Base-by-base conservation (phyloP, 805 yeast species). In the Wilhelminamyces savonicus region DNA sequence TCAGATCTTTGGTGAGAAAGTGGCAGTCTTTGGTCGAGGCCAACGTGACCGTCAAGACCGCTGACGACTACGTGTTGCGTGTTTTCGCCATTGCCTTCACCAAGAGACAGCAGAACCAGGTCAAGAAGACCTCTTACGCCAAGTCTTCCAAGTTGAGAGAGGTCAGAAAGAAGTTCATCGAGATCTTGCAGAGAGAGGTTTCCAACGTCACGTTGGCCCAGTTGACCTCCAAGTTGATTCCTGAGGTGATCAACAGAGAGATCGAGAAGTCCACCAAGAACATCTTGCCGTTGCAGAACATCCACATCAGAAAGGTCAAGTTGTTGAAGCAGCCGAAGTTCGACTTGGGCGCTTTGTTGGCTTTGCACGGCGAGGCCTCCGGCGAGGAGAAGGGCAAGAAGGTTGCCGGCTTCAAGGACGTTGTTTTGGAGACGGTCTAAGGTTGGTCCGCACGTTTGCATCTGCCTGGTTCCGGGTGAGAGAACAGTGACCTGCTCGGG, bases 381-480 rank as follows among this genome's bases (percentile, higher is more conserved):
- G 5, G 29, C 26, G 35, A 32, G 12, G 35, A 32, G 17, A 28
- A 32, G 35, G 35, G 35, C 14, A 32, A 32, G 35, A 32, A 32
- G 35, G 31, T 28, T 13, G 18, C 35, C 15, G 24, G 24, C 14
- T 90, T 87, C 94, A 88, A 90, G 78, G 98, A 90, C 70, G 96
- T 85, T 68, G 86, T 92, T 66, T 86, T 92, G 71, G 97, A 90
- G 78, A 65, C 90, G 63, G 97, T 90, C 65, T 90, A 86, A 54
- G 35, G 17, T 23, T 7, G n/a, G n/a, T n/a, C n/a, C n/a, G n/a
- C n/a, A n/a, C n/a, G n/a, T n/a, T n/a, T n/a, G n/a, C n/a, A n/a
- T n/a, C n/a, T n/a, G n/a, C n/a, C n/a, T n/a, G n/a, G n/a, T n/a
- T n/a, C n/a, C n/a, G n/a, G n/a, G n/a, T n/a, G n/a, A n/a, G n/a